phyloP scores from a whole-genome alignment of 768 basidiomycete genomes.

The Pulveroboletus sp. region DNA sequence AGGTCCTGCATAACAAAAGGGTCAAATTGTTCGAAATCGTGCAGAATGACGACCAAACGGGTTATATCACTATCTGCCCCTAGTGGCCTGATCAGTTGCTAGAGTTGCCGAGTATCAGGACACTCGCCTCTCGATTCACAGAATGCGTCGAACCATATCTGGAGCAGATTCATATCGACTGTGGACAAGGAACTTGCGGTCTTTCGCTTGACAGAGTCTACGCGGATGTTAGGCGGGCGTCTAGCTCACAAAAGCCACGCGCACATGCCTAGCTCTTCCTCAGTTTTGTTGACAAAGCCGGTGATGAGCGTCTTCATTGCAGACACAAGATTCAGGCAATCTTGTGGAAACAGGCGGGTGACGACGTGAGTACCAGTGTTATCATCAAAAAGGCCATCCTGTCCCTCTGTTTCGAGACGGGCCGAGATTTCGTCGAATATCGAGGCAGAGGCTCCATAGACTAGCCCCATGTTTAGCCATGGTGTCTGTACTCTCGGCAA shows the following conservation, averaged over 20 bases:
- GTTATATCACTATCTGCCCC: constrained; percentile 17
- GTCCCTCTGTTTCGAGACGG: constrained; percentile 31
- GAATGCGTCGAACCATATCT: constrained; percentile 55
- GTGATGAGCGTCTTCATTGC: constrained; percentile 56
- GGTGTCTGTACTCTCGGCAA: neutral
- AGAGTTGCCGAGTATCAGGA: neutral
- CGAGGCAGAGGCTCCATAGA: constrained; percentile 43
- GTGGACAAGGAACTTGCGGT: constrained; percentile 50
- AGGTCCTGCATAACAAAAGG: constrained; percentile 61
- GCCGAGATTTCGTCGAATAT: constrained; percentile 46
- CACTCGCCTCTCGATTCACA: constrained; percentile 36
- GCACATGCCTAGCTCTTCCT: constrained; percentile 29
- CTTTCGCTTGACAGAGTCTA: constrained; percentile 43
- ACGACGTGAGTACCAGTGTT: constrained; percentile 27
- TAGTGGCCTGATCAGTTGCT: constrained; percentile 2
- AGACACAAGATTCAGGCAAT: constrained; percentile 49
- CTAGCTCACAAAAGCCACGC: constrained; percentile 7
- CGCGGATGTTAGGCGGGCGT: neutral
- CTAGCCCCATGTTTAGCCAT: constrained; percentile 24
- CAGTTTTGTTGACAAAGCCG: constrained; percentile 46
- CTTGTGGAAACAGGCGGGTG: constrained; percentile 55
- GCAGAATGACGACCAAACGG: constrained; percentile 58
- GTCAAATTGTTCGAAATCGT: constrained; percentile 77
- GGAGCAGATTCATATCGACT: constrained; percentile 60
- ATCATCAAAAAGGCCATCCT: constrained; percentile 22